A percentile compares a stretch with the other conserved stretches of the same genome.
These are phyloP conservation scores for Xylaria sp. DNA, from an alignment of 2,329 filamentous ascomycete species.

Conservation along the genomic window DNA sequence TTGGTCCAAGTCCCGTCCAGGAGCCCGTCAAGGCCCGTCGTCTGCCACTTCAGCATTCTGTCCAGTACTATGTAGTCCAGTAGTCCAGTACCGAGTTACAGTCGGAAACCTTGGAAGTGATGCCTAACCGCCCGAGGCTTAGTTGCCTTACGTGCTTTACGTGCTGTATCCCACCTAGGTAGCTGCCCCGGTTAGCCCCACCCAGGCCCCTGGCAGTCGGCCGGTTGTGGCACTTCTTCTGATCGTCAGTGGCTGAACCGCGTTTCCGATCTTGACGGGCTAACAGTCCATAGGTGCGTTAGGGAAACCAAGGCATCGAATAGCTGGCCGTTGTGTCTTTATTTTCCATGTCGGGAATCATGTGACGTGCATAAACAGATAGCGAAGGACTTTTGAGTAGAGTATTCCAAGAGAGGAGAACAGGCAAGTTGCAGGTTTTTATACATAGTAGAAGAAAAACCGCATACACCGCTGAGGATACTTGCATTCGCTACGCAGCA, in stretches of 20 bases:
- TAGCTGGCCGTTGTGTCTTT: neutral
- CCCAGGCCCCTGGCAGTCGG: neutral
- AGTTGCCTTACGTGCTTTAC: conserved; percentile 16
- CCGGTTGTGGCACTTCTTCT: conserved; percentile 17
- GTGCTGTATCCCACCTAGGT: neutral
- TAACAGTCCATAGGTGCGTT: no score
- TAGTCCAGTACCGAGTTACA: neutral
- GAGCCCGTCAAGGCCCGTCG: no score
- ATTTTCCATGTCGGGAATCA: conserved; percentile 7
- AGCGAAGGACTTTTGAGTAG: neutral
- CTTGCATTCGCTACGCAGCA: conserved; percentile 8
- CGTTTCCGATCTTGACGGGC: conserved; percentile 3
- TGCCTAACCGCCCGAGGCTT: conserved; percentile 1
- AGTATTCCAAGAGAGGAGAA: neutral
- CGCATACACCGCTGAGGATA: neutral
- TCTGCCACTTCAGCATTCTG: no score
- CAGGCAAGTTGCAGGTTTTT: neutral
- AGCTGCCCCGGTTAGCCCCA: neutral
- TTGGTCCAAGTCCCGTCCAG: no score
- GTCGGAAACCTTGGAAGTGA: conserved; percentile 3
- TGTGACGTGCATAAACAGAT: conserved; percentile 28
- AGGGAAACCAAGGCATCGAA: neutral
- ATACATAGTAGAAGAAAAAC: no score
- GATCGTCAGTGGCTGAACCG: conserved; percentile 30
- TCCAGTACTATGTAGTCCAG: no score